Evolutionary conservation across 2,329 filamentous ascomycete genomes (phyloP).

Genomic region (Phialemonium atrogriseum): DNA sequence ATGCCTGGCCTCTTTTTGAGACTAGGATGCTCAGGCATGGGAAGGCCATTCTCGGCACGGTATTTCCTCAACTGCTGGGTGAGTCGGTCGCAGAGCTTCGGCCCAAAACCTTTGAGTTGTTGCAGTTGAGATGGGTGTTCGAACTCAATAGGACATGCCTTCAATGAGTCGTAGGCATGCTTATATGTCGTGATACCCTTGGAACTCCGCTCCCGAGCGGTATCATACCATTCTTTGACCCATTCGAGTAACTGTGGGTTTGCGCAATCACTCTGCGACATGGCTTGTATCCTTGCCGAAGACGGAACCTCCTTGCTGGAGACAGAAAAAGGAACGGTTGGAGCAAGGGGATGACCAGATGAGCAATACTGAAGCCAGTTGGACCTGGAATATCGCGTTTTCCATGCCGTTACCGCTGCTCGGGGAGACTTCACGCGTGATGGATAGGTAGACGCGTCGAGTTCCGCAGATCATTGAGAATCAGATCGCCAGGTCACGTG

Average conservation of each 20-base stretch:
- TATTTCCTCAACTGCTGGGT: conserved; percentile 52
- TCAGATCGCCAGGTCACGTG: too few species aligned
- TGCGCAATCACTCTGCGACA: too few species aligned
- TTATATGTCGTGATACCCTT: conserved; percentile 67
- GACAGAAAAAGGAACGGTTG: conserved; percentile 1
- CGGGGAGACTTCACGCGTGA: too few species aligned
- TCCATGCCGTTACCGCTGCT: too few species aligned
- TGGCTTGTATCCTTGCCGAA: too few species aligned
- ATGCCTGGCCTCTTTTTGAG: conserved; percentile 29
- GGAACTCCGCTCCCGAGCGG: conserved; percentile 58
- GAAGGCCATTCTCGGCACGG: conserved; percentile 58
- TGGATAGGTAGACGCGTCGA: too few species aligned
- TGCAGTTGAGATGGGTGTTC: conserved; percentile 65
- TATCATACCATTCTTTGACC: conserved; percentile 71
- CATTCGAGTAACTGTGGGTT: conserved; percentile 66
- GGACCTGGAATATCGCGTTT: too few species aligned
- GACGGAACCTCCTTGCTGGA: too few species aligned
- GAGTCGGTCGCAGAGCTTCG: conserved; percentile 61
- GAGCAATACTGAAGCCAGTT: conserved; percentile 5
- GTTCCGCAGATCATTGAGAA: too few species aligned
- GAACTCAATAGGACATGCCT: conserved; percentile 62
- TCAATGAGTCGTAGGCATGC: conserved; percentile 69
- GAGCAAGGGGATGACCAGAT: not conserved
- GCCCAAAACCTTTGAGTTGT: conserved; percentile 65
- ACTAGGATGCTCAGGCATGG: conserved; percentile 54